A percentile compares a stretch with the other conserved stretches of the same genome.
Conservation (phyloP, 2,329 filamentous ascomycete genomes). For the Rutstroemia sp. region DNA sequence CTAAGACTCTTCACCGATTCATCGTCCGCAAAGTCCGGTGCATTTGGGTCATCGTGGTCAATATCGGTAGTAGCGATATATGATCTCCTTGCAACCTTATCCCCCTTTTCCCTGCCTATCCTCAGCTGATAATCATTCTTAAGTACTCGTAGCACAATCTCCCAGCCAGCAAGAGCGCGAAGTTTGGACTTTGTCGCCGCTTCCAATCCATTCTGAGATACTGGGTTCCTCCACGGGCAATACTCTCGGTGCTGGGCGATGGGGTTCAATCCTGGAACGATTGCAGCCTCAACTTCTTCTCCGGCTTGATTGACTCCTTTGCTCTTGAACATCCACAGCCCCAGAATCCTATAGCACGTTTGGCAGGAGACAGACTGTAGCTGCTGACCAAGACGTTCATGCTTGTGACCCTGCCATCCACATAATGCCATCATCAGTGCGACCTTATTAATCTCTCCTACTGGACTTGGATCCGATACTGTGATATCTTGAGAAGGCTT, state of each 20-base stretch:
- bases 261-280: constrained; percentile 61
- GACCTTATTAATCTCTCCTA: constrained; percentile 43
- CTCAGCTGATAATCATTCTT: constrained; percentile 44
- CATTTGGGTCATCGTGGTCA: constrained; percentile 5
- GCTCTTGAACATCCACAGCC: constrained; percentile 88
- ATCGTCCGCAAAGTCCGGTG: constrained; percentile 22
- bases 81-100: constrained; percentile 7
- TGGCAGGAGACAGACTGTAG: constrained; percentile 54
- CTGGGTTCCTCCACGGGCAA: constrained; percentile 68
- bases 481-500: neutral
- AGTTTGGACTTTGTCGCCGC: constrained; percentile 28
- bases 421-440: constrained; percentile 64
- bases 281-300: constrained; percentile 44
- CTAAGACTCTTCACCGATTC: constrained; percentile 35
- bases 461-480: neutral
- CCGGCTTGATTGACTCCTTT: constrained; percentile 54
- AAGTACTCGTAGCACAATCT: constrained; percentile 45
- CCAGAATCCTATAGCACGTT: constrained; percentile 80
- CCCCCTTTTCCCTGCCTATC: constrained; percentile 14
- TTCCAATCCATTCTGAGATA: constrained; percentile 46
- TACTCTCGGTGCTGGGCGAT: constrained; percentile 72
- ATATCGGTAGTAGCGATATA: neutral
- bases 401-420: constrained; percentile 59
- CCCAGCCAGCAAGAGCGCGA: constrained; percentile 42
- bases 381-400: constrained; percentile 25